Conservation (phyloP, 225 moss, liverwort and hornwort genomes). For the Pseudisothecium myosuroides region DNA sequence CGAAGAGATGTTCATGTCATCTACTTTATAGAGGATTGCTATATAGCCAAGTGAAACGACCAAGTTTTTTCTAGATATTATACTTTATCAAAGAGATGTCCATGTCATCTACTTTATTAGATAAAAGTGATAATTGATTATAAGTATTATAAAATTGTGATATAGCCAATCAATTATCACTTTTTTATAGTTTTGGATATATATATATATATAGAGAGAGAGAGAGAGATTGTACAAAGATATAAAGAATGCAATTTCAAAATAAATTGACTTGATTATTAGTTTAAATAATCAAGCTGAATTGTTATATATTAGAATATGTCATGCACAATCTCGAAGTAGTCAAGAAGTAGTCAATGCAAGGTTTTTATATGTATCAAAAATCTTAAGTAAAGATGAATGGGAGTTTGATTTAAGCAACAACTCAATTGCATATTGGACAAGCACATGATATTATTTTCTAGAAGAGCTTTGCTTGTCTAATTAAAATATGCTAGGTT, state of each 20-base stretch:
- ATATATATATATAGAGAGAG: neutral
- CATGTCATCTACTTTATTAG: no score
- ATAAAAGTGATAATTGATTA: accelerated
- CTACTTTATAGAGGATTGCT: neutral
- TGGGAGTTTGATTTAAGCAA: neutral
- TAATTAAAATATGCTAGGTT: neutral
- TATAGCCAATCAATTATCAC: neutral
- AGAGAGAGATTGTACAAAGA: no score
- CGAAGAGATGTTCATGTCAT: neutral
- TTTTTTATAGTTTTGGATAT: neutral
- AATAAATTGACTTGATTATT: neutral
- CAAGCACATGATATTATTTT: neutral
- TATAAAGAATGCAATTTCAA: neutral
- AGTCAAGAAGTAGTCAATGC: neutral
- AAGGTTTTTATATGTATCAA: neutral
- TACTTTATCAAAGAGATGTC: no score
- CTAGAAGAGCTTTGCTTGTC: neutral
- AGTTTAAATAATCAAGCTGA: neutral
- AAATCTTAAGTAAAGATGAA: neutral
- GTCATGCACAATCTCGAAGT: neutral
- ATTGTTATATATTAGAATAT: neutral
- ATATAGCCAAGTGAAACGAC: neutral
- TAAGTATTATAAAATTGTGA: neutral
- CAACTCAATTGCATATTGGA: neutral
- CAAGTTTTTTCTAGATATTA: neutral